phyloP scores from a whole-genome alignment of 768 basidiomycete species.

The Trichaptum fuscoviolaceum region DNA sequence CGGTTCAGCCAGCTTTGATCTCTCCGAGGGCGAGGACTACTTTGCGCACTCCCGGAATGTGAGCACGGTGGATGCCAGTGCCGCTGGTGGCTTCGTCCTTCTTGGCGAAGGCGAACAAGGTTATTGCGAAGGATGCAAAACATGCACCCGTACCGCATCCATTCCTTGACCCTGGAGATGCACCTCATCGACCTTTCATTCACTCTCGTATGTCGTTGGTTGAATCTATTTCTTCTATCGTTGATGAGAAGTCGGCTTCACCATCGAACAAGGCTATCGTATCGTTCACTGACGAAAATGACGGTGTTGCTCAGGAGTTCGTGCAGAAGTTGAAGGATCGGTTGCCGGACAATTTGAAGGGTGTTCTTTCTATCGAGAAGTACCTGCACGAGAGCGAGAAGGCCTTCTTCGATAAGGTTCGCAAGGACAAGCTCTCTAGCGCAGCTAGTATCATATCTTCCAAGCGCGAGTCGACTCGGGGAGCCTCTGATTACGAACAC shows the following conservation, averaged over 20 bases:
- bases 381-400: conserved; percentile 89
- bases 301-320: conserved; percentile 86
- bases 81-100: conserved; percentile 60
- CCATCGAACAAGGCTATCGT: conserved; percentile 92
- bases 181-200: conserved; percentile 74
- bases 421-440: conserved; percentile 80
- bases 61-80: conserved; percentile 21
- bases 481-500: conserved; percentile 50
- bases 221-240: conserved; percentile 87
- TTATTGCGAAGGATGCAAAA: conserved; percentile 75
- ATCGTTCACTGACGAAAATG: conserved; percentile 93
- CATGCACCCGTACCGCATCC: conserved; percentile 84
- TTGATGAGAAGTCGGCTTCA: conserved; percentile 86
- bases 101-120: conserved; percentile 77
- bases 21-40: conserved; percentile 57
- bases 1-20: conserved; percentile 35
- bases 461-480: conserved; percentile 78
- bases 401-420: conserved; percentile 86
- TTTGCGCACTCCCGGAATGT: conserved; percentile 34
- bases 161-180: conserved; percentile 57
- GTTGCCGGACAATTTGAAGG: conserved; percentile 82
- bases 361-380: conserved; percentile 88
- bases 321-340: conserved; percentile 77
- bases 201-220: conserved; percentile 79
- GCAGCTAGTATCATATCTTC: conserved; percentile 78